A percentile compares a stretch with the other conserved stretches of the same genome.
Conservation (phyloP, 352 stramenopile genomes). For the Globisporangium cystogenes region DNA sequence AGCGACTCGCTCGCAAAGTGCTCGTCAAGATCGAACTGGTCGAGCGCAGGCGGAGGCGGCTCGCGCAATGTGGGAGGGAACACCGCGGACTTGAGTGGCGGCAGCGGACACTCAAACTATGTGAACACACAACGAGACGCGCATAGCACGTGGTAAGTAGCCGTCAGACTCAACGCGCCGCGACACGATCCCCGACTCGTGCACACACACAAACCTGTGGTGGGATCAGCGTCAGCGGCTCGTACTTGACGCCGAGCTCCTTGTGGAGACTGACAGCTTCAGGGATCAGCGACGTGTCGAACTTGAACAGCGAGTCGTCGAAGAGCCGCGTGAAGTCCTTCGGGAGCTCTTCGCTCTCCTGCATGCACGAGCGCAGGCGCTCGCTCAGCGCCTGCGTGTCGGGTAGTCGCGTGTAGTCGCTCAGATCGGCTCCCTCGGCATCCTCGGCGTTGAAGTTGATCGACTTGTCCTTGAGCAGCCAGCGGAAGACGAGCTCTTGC, state of each 20-base stretch:
- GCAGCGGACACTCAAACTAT: conserved; percentile 94
- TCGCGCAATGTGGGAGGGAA: conserved; percentile 92
- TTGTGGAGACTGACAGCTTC: conserved; percentile 92
- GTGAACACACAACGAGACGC: neutral
- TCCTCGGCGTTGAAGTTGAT: conserved; percentile 68
- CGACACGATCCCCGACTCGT: no score
- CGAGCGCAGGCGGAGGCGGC: conserved; percentile 85
- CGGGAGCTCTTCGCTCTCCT: conserved; percentile 92
- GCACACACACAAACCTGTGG: conserved; percentile 50
- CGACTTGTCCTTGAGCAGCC: conserved; percentile 84
- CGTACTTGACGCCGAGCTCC: conserved; percentile 91
- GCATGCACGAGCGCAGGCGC: conserved; percentile 91
- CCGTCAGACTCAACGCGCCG: neutral
- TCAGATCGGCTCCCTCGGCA: conserved; percentile 79
- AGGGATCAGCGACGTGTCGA: conserved; percentile 93
- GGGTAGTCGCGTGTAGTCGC: conserved; percentile 88
- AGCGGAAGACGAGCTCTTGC: conserved; percentile 92
- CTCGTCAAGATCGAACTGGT: conserved; percentile 97
- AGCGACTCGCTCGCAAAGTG: conserved; percentile 92
- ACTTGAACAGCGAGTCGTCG: conserved; percentile 92
- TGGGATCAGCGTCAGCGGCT: conserved; percentile 92
- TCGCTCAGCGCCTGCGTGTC: conserved; percentile 93
- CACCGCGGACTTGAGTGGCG: conserved; percentile 89
- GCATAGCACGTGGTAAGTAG: neutral
- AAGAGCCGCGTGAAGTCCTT: conserved; percentile 95